These are phyloP conservation scores for Dioszegia hungarica DNA, from an alignment of 768 basidiomycete genomes.

Conservation along the genomic window DNA sequence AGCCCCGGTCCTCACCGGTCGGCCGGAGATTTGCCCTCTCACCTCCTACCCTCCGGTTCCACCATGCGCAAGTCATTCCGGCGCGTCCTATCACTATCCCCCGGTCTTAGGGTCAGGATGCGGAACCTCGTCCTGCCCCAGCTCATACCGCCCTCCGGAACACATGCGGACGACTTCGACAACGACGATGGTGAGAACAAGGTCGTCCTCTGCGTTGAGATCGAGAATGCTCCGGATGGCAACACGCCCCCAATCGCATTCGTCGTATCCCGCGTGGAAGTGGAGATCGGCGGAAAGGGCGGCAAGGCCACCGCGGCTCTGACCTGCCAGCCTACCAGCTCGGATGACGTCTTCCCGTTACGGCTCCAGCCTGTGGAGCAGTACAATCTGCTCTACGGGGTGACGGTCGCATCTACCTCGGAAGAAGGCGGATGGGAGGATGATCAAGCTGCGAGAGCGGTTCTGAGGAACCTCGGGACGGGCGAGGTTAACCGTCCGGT, in stretches of 20 bases:
- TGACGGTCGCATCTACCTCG: slow-evolving; percentile 58
- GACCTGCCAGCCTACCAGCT: slow-evolving; percentile 46
- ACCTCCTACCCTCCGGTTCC: slow-evolving; percentile 36
- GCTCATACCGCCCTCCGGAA: slow-evolving; percentile 57
- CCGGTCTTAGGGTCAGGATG: slow-evolving; percentile 86
- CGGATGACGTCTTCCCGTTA: slow-evolving; percentile 62
- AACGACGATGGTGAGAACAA: slow-evolving; percentile 70
- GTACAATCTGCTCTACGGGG: slow-evolving; percentile 81
- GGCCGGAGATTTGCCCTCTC: slow-evolving; percentile 15
- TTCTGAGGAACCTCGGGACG: slow-evolving; percentile 53
- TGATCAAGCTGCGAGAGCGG: slow-evolving; percentile 17
- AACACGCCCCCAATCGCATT: slow-evolving; percentile 55
- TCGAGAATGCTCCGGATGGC: slow-evolving; percentile 63
- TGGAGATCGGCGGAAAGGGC: slow-evolving; percentile 67
- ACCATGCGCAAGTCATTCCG: slow-evolving; percentile 82
- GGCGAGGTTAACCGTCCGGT: slow-evolving; percentile 65
- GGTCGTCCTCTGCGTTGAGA: slow-evolving; percentile 82
- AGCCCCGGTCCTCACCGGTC: slow-evolving; percentile 48
- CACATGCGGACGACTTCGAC: slow-evolving; percentile 41
- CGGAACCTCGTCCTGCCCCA: slow-evolving; percentile 88
- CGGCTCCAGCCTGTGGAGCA: slow-evolving; percentile 68
- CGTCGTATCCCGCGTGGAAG: slow-evolving; percentile 67
- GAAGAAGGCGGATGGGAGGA: slow-evolving; percentile 11
- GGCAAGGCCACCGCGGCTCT: slow-evolving; percentile 40
- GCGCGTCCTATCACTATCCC: slow-evolving; percentile 68